Percentiles rank a stretch among this genome's conserved stretches.
Conservation (phyloP, 2,329 filamentous ascomycete genomes). For the Thermothelomyces thermophilus region DNA sequence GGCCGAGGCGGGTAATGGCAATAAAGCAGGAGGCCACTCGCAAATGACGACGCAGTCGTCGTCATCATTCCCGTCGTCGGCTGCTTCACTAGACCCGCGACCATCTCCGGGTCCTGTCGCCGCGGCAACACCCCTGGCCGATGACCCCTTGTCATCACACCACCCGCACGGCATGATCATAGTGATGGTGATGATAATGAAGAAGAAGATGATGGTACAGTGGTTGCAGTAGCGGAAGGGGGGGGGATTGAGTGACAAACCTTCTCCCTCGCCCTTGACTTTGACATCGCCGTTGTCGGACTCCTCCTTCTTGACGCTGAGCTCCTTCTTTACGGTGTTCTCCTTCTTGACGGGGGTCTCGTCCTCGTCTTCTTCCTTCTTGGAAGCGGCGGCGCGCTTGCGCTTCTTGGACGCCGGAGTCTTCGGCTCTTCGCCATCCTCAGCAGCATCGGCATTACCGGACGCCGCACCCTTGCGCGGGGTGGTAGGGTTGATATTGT, state of each 20-base stretch:
- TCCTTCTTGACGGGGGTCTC: constrained; percentile 21
- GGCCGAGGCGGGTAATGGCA: not conserved
- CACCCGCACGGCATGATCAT: no score
- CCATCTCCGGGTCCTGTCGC: not conserved
- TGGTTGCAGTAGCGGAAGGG: not conserved
- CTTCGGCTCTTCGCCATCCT: not conserved
- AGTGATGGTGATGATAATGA: not conserved
- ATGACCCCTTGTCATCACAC: not conserved
- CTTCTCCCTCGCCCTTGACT: constrained; percentile 10
- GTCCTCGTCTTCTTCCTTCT: constrained; percentile 8
- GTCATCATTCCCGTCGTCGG: not conserved
- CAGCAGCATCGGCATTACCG: not conserved
- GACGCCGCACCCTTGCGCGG: constrained; percentile 7
- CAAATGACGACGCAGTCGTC: constrained; percentile 11
- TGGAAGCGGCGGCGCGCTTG: constrained; percentile 7
- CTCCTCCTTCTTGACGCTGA: constrained; percentile 14
- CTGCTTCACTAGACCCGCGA: not conserved
- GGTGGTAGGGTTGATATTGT: constrained; percentile 12
- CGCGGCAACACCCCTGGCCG: not conserved
- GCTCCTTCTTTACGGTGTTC: constrained; percentile 13
- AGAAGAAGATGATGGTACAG: not conserved
- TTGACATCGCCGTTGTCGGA: not conserved
- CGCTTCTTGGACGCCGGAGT: constrained; percentile 11
- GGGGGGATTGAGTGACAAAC: not conserved
- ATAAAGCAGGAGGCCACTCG: not conserved